These are phyloP conservation scores for Solidago caesia DNA, from an alignment of 129 eudicot genomes.

Conservation along the genomic window DNA sequence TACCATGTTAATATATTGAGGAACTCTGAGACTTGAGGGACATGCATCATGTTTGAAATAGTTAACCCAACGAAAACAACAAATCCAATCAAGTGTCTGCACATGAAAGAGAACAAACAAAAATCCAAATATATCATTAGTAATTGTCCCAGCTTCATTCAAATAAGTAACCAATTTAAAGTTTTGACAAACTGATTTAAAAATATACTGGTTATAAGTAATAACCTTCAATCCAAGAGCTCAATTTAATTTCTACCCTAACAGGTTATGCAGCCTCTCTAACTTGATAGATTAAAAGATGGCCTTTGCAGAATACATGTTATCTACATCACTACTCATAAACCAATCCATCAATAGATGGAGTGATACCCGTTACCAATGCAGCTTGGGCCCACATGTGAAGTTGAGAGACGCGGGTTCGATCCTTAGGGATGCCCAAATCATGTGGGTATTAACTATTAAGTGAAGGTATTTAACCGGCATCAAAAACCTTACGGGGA, in stretches of 20 bases:
- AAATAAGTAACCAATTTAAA: background rate
- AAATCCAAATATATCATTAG: background rate
- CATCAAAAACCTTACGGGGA: no score
- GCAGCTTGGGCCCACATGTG: no score
- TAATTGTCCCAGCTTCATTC: background rate
- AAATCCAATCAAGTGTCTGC: slow-evolving; percentile 94
- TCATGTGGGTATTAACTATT: no score
- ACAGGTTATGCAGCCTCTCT: background rate
- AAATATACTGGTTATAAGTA: background rate
- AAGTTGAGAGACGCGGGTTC: no score
- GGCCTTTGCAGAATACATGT: no score
- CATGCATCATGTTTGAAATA: slow-evolving; percentile 49
- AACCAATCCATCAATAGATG: background rate
- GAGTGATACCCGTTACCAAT: no score
- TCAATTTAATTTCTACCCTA: background rate
- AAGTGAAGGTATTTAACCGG: no score
- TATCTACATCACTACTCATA: background rate
- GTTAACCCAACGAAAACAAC: slow-evolving; percentile 68
- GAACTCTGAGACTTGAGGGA: slow-evolving; percentile 67
- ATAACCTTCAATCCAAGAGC: background rate
- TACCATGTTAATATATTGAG: slow-evolving; percentile 72
- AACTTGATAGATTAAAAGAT: slow-evolving; percentile 8
- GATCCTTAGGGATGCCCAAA: no score
- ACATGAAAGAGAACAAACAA: slow-evolving; percentile 32
- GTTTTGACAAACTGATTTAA: background rate